Evolutionary conservation across 257 asterid genomes (phyloP), one percentile per base, ranked within the genome.

Genomic region (Plantago elongata): DNA sequence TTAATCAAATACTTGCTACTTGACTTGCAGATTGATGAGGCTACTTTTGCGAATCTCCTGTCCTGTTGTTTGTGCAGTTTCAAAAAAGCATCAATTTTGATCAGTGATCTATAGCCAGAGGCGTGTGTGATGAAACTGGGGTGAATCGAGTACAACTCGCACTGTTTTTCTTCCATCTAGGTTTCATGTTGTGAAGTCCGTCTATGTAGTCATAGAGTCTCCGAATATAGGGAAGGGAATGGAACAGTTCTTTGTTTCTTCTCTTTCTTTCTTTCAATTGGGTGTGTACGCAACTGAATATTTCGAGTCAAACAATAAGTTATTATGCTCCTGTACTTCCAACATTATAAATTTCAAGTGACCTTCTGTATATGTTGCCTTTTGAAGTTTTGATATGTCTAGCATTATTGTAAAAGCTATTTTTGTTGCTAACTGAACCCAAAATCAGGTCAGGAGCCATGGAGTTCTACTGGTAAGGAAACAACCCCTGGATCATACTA

Each of bases 11-110:
- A 68, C 57, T 66, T 30, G 13, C 56, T 60, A 27, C 51, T 57
- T 68, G 43, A 68, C 55, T 11, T 70, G 74, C 81, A 75, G 81
- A 66, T 65, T 14, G 18, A 29, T 61, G 48, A 51, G 17, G 48
- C 44, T 22, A 18, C 29, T 42, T 63, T 42, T 34, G 22, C 51
- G 64, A 57, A 63, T 67, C 46, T 59, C 17, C 27, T 22, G 27
- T 22, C 2, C 27, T 69, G 38, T 60, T 8, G 52, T 47, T 48
- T 64, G 29, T 67, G 60, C 63, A 18, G 45, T 56, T 62, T 15
- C 67, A 46, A 40, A 43, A 27, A 16, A 66, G 77, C 15, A 7
- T 61, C 71, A 54, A 45, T 48, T 14, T 58, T 52, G 54, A 63
- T 58, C 47, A 37, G 27, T 56, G 48, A 12, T 54, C 42, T 12